Percentiles rank a stretch among this genome's conserved stretches.
These are phyloP conservation scores for Aspergillus panamensis DNA, from an alignment of 495 filamentous ascomycete species.

Conservation along the genomic window DNA sequence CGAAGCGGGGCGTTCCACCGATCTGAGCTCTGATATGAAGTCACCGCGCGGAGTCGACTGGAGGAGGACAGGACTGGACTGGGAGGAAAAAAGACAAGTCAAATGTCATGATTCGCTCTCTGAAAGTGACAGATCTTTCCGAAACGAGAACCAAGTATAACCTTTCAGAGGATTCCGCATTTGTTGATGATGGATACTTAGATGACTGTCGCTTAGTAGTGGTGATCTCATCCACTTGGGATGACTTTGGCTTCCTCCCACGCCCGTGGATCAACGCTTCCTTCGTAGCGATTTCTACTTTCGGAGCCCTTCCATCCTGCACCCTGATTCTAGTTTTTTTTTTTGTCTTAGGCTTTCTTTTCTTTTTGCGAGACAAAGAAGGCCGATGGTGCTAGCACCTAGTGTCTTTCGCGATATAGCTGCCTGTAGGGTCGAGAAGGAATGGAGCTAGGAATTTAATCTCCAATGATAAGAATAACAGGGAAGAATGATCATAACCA, in stretches of 20 bases:
- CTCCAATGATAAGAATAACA: background rate
- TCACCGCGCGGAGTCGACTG: slow-evolving; percentile 6
- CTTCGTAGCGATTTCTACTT: too few relatives aligned
- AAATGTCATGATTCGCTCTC: background rate
- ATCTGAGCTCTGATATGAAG: slow-evolving; percentile 18
- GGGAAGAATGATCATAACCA: background rate
- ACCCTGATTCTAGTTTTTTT: too few relatives aligned
- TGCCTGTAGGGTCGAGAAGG: background rate
- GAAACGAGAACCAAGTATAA: background rate
- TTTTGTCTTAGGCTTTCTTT: too few relatives aligned
- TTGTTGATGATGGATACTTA: background rate
- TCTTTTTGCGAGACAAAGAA: too few relatives aligned
- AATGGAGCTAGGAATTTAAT: background rate
- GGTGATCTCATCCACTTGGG: slow-evolving; percentile 12
- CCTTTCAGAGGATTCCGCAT: too few relatives aligned
- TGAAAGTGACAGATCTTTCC: background rate
- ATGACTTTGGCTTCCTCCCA: background rate
- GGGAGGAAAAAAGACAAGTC: background rate
- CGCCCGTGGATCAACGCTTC: background rate
- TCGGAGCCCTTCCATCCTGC: too few relatives aligned
- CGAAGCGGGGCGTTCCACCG: slow-evolving; percentile 17
- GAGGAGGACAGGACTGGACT: background rate
- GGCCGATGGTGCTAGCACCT: too few relatives aligned
- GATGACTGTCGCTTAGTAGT: background rate
- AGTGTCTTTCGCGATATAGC: background rate